These are phyloP conservation scores for Myxozyma vanderwaltii DNA, from an alignment of 805 yeast species.

Conservation along the genomic window DNA sequence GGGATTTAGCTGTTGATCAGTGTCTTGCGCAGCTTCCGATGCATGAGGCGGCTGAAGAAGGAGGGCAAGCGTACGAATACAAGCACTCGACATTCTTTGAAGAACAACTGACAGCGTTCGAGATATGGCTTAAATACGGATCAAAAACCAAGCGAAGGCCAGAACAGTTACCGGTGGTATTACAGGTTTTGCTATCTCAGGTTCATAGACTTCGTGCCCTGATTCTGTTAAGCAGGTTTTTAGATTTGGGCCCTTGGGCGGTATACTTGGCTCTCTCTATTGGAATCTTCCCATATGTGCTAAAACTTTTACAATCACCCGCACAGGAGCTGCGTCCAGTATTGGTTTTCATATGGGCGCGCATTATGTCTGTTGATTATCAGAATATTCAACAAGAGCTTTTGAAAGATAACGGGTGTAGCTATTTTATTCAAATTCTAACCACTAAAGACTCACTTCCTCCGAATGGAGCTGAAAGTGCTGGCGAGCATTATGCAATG, in stretches of 20 bases:
- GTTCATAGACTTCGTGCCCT: constrained; percentile 90
- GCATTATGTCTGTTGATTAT: constrained; percentile 94
- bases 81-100: constrained; percentile 94
- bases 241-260: constrained; percentile 97
- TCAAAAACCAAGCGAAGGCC: constrained; percentile 84
- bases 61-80: constrained; percentile 53
- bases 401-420: constrained; percentile 85
- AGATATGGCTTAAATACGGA: constrained; percentile 91
- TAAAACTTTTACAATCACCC: constrained; percentile 87
- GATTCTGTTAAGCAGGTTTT: constrained; percentile 75
- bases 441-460: constrained; percentile 46
- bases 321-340: constrained; percentile 95
- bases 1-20: constrained; percentile 97
- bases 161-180: constrained; percentile 89
- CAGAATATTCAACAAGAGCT: constrained; percentile 88
- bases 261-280: constrained; percentile 89
- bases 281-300: constrained; percentile 93
- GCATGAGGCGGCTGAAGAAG: constrained; percentile 42
- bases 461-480: constrained; percentile 43
- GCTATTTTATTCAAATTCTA: constrained; percentile 80
- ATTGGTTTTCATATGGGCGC: constrained; percentile 93
- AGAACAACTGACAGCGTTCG: constrained; percentile 94
- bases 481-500: constrained; percentile 91
- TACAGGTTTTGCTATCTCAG: constrained; percentile 90
- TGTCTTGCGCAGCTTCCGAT: constrained; percentile 60